Conservation (phyloP, 768 basidiomycete species). For the Rhodotorula babjevae region DNA sequence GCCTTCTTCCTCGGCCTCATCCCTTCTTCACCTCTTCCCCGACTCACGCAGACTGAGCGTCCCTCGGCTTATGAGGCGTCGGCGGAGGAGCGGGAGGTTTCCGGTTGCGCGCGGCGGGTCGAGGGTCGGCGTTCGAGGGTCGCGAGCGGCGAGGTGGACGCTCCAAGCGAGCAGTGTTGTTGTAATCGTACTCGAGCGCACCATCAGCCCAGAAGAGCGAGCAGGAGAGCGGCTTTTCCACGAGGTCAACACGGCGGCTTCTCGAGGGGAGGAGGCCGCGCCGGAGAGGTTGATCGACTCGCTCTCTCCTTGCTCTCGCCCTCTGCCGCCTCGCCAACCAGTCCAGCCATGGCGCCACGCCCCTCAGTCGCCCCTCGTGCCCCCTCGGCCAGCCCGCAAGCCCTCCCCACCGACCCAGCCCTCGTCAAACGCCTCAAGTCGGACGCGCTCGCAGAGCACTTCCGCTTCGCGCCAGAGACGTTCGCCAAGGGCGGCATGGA, state of each 20-base stretch:
- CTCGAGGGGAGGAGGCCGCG: too few species aligned
- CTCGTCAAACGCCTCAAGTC: slow-evolving; percentile 8
- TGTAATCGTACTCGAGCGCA: slow-evolving; percentile 7
- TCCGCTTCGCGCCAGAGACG: slow-evolving; percentile 38
- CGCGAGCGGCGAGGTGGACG: too few species aligned
- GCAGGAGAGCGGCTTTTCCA: not conserved
- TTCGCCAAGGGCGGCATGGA: slow-evolving; percentile 42
- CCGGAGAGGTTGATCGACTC: not conserved
- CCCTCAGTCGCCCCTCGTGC: not conserved
- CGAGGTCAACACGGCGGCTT: too few species aligned
- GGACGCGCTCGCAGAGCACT: slow-evolving; percentile 37
- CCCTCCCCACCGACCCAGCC: not conserved
- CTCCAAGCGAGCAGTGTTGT: slow-evolving; percentile 11
- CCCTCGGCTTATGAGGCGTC: too few species aligned
- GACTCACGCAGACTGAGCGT: too few species aligned
- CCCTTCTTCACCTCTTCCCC: too few species aligned
- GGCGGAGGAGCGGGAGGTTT: too few species aligned
- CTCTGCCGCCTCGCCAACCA: too few species aligned
- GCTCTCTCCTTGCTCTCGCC: not conserved
- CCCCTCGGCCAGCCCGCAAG: not conserved
- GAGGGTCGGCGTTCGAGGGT: not conserved
- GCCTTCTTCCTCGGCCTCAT: too few species aligned
- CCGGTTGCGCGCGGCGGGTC: too few species aligned
- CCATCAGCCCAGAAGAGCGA: not conserved
- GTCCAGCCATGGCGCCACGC: not conserved